phyloP scores from a whole-genome alignment of 2,329 filamentous ascomycete genomes.

The Fusarium chlamydosporum region DNA sequence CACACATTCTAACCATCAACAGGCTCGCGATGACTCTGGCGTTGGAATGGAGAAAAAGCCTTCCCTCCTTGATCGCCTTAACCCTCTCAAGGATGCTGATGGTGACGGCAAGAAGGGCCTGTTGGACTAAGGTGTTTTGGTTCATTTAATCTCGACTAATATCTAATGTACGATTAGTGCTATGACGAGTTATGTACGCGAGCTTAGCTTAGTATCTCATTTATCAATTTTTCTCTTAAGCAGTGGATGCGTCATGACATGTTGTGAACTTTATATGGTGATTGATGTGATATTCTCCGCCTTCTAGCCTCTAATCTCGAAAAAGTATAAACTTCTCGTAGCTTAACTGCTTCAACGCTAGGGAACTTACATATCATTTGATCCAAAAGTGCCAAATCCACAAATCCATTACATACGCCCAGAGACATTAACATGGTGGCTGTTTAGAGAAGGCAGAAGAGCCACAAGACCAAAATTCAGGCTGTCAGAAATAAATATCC shows the following conservation, averaged over 20 bases:
- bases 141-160: neutral
- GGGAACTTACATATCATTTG: neutral
- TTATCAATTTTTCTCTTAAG: neutral
- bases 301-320: neutral
- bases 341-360: neutral
- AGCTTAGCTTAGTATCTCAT: constrained; percentile 4
- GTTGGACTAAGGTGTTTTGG: constrained; percentile 14
- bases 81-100: constrained; percentile 46
- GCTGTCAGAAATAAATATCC: no score
- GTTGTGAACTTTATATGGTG: neutral
- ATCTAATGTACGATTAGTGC: constrained; percentile 31
- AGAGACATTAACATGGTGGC: neutral
- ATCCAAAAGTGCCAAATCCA: neutral
- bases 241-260: neutral
- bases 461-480: no score
- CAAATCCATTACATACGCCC: neutral
- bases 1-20: constrained; percentile 1
- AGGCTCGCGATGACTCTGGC: constrained; percentile 36
- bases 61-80: constrained; percentile 42
- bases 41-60: constrained; percentile 34
- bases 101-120: constrained; percentile 47
- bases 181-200: constrained; percentile 4
- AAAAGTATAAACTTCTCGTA: neutral
- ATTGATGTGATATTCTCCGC: neutral
- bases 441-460: no score